Evolutionary conservation across 441 rosid species (phyloP).

Genomic region (Eruca vesicaria): DNA sequence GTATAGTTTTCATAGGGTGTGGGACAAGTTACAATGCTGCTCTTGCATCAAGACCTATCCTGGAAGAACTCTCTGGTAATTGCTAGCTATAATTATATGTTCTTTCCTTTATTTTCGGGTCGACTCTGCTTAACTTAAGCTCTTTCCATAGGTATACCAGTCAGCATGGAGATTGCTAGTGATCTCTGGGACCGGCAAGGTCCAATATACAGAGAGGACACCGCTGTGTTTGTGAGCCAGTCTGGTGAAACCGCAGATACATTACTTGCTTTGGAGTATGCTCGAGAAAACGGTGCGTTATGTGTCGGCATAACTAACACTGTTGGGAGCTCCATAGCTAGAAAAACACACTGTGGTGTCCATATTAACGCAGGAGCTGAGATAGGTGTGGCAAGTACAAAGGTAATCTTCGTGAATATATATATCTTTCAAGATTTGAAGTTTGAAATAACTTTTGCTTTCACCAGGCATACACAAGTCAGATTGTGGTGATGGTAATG

Average conservation of each 20-base stretch:
- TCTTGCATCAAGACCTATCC: slow-evolving; percentile 85
- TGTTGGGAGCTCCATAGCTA: slow-evolving; percentile 95
- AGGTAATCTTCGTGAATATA: slow-evolving; percentile 42
- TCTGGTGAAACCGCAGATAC: slow-evolving; percentile 99
- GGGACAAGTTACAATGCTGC: slow-evolving; percentile 99
- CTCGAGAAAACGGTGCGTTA: slow-evolving; percentile 82
- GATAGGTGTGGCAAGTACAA: slow-evolving; percentile 96
- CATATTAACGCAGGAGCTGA: slow-evolving; percentile 96
- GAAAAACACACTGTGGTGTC: slow-evolving; percentile 87
- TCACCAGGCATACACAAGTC: slow-evolving; percentile 90
- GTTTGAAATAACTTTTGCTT: not conserved
- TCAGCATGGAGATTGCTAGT: slow-evolving; percentile 97
- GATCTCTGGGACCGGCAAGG: slow-evolving; percentile 92
- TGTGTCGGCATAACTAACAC: slow-evolving; percentile 98
- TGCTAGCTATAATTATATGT: not conserved
- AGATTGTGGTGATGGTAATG: slow-evolving; percentile 96
- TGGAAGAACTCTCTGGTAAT: slow-evolving; percentile 68
- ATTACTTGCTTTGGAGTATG: slow-evolving; percentile 78
- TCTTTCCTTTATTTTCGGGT: not conserved
- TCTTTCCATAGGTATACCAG: slow-evolving; percentile 65
- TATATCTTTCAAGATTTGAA: slow-evolving; percentile 2
- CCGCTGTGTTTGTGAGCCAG: slow-evolving; percentile 96
- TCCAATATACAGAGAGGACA: slow-evolving; percentile 96
- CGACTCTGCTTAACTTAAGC: slow-evolving; percentile 1
- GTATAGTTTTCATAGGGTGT: slow-evolving; percentile 87